These are phyloP conservation scores for Fonsecaea monophora DNA, from an alignment of 2,329 filamentous ascomycete species.

Conservation along the genomic window DNA sequence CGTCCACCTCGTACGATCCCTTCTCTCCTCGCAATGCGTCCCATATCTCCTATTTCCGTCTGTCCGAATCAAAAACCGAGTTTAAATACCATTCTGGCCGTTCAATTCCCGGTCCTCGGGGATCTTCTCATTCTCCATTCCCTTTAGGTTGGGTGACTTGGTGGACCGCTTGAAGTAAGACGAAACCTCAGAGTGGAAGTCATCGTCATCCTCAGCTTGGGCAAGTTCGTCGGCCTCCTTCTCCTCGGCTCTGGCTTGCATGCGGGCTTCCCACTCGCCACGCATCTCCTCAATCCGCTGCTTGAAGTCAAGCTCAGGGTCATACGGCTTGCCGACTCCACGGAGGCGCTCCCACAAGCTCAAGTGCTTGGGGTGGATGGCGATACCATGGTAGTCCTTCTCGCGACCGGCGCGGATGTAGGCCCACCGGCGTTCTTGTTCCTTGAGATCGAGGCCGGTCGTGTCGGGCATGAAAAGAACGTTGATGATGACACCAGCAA, in stretches of 20 bases:
- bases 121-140: conserved; percentile 34
- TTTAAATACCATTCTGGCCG: conserved; percentile 21
- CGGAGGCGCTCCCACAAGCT: conserved; percentile 84
- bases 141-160: conserved; percentile 36
- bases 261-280: conserved; percentile 60
- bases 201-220: conserved; percentile 45
- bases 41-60: not conserved
- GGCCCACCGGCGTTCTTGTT: conserved; percentile 91
- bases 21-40: not conserved
- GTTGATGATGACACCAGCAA: conserved; percentile 83
- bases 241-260: conserved; percentile 58
- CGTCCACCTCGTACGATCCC: not conserved
- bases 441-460: conserved; percentile 86
- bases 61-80: not conserved
- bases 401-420: conserved; percentile 81
- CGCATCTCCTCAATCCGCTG: conserved; percentile 85
- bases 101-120: conserved; percentile 26
- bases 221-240: conserved; percentile 53
- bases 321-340: conserved; percentile 80
- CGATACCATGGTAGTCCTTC: conserved; percentile 88
- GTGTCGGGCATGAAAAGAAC: conserved; percentile 92
- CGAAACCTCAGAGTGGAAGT: conserved; percentile 59
- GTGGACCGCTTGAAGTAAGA: conserved; percentile 61
- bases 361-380: conserved; percentile 86
- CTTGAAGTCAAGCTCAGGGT: conserved; percentile 81